phyloP scores from a whole-genome alignment of 768 basidiomycete species.

The Psilocybe azurescens region DNA sequence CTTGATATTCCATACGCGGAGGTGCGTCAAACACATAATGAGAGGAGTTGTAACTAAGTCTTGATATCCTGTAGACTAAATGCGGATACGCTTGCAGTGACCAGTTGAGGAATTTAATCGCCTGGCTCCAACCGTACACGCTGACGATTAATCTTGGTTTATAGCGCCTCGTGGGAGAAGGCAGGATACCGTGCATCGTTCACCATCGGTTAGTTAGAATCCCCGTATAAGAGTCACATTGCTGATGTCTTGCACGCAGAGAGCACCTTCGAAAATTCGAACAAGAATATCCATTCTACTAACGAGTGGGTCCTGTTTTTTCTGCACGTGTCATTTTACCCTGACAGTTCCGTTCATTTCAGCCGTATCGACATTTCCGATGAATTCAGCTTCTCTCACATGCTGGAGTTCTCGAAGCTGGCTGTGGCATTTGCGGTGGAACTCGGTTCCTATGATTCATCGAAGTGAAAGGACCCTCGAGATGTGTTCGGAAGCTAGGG shows the following conservation, averaged over 20 bases:
- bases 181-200: conserved; percentile 88
- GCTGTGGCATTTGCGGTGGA: conserved; percentile 82
- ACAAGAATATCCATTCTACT: conserved; percentile 81
- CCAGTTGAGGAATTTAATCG: conserved; percentile 57
- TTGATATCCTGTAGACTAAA: conserved; percentile 58
- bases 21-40: conserved; percentile 33
- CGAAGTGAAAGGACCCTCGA: conserved; percentile 18
- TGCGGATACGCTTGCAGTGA: conserved; percentile 96
- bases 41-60: conserved; percentile 14
- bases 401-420: conserved; percentile 88
- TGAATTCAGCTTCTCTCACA: conserved; percentile 91
- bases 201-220: conserved; percentile 67
- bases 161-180: conserved; percentile 79
- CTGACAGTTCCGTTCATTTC: conserved; percentile 18
- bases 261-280: conserved; percentile 76
- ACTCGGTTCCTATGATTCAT: conserved; percentile 56
- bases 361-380: conserved; percentile 85
- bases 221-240: conserved; percentile 15
- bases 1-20: conserved; percentile 83
- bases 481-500: not conserved
- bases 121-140: conserved; percentile 33
- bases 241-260: conserved; percentile 41
- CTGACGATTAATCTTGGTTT: conserved; percentile 28
- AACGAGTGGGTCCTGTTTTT: conserved; percentile 66
- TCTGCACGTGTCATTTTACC: conserved; percentile 14